These are phyloP conservation scores for Bipolaris zeicola DNA, from an alignment of 2,329 filamentous ascomycete species.

Conservation along the genomic window DNA sequence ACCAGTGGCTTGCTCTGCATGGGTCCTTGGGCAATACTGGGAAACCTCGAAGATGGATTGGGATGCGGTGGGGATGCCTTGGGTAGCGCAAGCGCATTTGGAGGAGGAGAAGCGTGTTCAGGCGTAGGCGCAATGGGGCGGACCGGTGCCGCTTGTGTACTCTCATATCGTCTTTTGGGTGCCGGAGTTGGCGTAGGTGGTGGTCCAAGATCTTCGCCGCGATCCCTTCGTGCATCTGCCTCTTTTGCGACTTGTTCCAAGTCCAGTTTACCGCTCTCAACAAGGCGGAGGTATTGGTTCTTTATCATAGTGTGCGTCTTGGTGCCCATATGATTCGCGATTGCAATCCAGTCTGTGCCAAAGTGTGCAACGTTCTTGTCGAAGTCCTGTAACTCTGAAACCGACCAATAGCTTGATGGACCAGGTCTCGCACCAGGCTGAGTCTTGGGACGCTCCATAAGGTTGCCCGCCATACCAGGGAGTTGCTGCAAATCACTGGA, in stretches of 20 bases:
- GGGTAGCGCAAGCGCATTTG: constrained; percentile 34
- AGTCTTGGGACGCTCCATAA: constrained; percentile 45
- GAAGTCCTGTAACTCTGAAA: constrained; percentile 80
- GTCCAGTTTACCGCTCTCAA: constrained; percentile 52
- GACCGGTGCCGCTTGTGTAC: constrained; percentile 45
- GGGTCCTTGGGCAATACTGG: constrained; percentile 42
- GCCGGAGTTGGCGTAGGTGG: constrained; percentile 57
- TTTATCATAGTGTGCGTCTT: constrained; percentile 83
- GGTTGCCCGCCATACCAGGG: constrained; percentile 28
- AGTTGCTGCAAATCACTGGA: constrained; percentile 28
- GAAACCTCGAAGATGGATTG: constrained; percentile 33
- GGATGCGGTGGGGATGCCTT: constrained; percentile 48
- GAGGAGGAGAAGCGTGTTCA: constrained; percentile 49
- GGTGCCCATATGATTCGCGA: constrained; percentile 78
- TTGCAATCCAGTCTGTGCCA: constrained; percentile 77
- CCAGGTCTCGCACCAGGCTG: constrained; percentile 57
- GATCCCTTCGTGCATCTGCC: constrained; percentile 50
- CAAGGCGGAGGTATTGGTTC: constrained; percentile 56
- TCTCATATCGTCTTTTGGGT: constrained; percentile 55
- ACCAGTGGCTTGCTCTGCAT: constrained; percentile 36
- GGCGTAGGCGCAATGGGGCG: constrained; percentile 54
- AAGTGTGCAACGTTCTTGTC: constrained; percentile 73
- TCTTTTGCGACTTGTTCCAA: constrained; percentile 50
- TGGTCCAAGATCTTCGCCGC: constrained; percentile 55
- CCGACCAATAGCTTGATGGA: constrained; percentile 85